Evolutionary conservation across 108 stramenopile genomes (phyloP).

Genomic region (Skeletonema tropicum): DNA sequence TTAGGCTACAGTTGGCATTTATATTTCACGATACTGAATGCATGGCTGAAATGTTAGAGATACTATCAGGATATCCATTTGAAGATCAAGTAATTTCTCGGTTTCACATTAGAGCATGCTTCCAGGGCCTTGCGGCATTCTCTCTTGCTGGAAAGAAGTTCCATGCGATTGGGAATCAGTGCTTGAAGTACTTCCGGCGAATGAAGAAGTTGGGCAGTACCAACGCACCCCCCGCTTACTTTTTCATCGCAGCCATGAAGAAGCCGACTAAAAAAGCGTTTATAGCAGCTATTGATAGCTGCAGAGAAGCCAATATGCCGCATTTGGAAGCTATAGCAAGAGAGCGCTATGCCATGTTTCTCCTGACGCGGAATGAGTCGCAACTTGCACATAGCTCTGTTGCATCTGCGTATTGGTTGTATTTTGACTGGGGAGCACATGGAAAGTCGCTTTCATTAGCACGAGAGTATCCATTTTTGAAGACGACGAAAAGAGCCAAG

Average conservation of each 20-base stretch:
- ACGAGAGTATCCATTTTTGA: slow-evolving; percentile 9
- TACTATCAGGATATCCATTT: slow-evolving; percentile 27
- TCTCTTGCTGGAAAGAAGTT: not conserved
- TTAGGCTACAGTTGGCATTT: slow-evolving; percentile 37
- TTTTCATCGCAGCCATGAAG: slow-evolving; percentile 35
- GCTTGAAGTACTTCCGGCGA: slow-evolving; percentile 32
- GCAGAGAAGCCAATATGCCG: slow-evolving; percentile 3
- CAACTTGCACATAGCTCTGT: slow-evolving; percentile 14
- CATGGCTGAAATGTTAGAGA: slow-evolving; percentile 38
- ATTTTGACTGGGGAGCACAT: slow-evolving; percentile 42
- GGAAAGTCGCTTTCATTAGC: not conserved
- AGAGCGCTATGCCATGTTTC: slow-evolving; percentile 38
- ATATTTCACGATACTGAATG: slow-evolving; percentile 33
- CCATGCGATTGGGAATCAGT: not conserved
- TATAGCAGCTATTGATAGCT: slow-evolving; percentile 31
- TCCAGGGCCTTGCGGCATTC: slow-evolving; percentile 29
- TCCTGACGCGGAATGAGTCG: not conserved
- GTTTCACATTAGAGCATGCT: slow-evolving; percentile 26
- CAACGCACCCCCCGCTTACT: slow-evolving; percentile 22
- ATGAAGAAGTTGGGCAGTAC: no score
- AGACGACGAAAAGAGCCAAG: not conserved
- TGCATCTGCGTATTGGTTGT: slow-evolving; percentile 30
- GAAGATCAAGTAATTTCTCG: slow-evolving; percentile 31
- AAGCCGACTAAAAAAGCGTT: slow-evolving; percentile 22
- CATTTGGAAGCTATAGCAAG: slow-evolving; percentile 48